Percentiles rank a stretch among this genome's conserved stretches.
These are phyloP conservation scores for Funneliformis caledonium DNA, from an alignment of 371 early-diverging fungal genomes.

Conservation along the genomic window DNA sequence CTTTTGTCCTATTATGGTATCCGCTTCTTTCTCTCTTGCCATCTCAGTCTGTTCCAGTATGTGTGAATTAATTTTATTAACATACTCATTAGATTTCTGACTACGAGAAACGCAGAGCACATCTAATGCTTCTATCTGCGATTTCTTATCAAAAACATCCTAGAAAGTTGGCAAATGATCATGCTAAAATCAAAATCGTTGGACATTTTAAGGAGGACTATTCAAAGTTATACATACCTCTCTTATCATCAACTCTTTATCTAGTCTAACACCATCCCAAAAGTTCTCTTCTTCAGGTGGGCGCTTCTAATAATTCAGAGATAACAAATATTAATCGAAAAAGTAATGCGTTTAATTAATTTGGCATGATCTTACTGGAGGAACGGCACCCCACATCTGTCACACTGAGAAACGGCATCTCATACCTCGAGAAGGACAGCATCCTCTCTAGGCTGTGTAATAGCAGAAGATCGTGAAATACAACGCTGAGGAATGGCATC, in stretches of 20 bases:
- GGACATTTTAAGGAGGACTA: not conserved
- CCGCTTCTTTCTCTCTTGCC: conserved; percentile 11
- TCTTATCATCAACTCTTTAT: not conserved
- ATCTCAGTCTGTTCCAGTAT: conserved; percentile 9
- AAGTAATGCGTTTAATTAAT: not conserved
- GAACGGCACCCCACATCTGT: not conserved
- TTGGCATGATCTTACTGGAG: too few relatives aligned
- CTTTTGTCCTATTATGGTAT: conserved; percentile 21
- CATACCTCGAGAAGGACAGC: not conserved
- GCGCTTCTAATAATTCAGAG: not conserved
- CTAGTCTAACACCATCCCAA: not conserved
- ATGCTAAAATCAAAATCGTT: not conserved
- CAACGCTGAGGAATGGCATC: not conserved
- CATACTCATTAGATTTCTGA: conserved; percentile 8
- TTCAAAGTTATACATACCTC: conserved; percentile 11
- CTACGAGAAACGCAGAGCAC: conserved; percentile 19
- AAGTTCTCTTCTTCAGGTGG: not conserved
- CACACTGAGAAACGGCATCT: not conserved
- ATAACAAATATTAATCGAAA: conserved; percentile 5
- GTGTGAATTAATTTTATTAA: conserved; percentile 12
- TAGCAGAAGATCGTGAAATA: not conserved
- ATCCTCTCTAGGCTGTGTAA: not conserved
- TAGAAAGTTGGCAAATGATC: conserved; percentile 15
- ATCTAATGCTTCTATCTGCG: conserved; percentile 6
- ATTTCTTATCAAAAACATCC: conserved; percentile 16